Conservation (phyloP, 495 filamentous ascomycete species). For the Penicillium dipodomyicola region DNA sequence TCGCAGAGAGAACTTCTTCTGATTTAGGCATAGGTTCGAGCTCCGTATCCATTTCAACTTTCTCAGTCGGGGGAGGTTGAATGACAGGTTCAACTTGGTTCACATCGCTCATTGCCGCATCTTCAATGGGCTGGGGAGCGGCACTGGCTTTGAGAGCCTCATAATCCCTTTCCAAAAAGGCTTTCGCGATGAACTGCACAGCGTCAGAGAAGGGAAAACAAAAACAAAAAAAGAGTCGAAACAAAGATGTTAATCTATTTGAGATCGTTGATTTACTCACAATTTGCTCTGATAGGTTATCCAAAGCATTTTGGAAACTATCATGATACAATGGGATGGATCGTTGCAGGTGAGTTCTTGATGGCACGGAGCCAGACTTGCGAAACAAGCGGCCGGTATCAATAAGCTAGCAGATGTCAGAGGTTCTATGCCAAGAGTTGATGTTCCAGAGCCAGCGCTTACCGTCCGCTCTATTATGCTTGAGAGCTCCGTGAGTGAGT, state of each 20-base stretch:
- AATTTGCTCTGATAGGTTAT: constrained; percentile 52
- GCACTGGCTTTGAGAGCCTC: constrained; percentile 39
- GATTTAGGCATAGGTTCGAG: constrained; percentile 17
- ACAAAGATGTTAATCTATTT: neutral
- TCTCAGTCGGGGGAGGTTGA: constrained; percentile 13
- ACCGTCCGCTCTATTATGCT: constrained; percentile 48
- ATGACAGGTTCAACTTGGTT: constrained; percentile 18
- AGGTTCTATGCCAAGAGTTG: constrained; percentile 1
- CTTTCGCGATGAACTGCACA: constrained; percentile 45
- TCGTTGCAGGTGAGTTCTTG: constrained; percentile 39
- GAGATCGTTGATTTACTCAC: constrained; percentile 34
- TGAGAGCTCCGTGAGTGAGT: constrained; percentile 44
- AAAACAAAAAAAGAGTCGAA: neutral
- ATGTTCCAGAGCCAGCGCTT: constrained; percentile 11
- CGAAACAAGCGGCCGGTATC: constrained; percentile 51
- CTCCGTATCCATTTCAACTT: constrained; percentile 17
- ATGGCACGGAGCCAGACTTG: constrained; percentile 36
- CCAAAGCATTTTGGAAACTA: constrained; percentile 48
- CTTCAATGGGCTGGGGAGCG: constrained; percentile 28
- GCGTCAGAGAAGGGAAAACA: constrained; percentile 18
- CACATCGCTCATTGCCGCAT: constrained; percentile 35
- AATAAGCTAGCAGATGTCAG: constrained; percentile 42
- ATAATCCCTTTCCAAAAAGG: constrained; percentile 47
- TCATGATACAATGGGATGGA: constrained; percentile 45
- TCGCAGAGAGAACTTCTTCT: constrained; percentile 13